phyloP scores from a whole-genome alignment of 1,139 yeast species.

The Saccharomyces hybrid region DNA sequence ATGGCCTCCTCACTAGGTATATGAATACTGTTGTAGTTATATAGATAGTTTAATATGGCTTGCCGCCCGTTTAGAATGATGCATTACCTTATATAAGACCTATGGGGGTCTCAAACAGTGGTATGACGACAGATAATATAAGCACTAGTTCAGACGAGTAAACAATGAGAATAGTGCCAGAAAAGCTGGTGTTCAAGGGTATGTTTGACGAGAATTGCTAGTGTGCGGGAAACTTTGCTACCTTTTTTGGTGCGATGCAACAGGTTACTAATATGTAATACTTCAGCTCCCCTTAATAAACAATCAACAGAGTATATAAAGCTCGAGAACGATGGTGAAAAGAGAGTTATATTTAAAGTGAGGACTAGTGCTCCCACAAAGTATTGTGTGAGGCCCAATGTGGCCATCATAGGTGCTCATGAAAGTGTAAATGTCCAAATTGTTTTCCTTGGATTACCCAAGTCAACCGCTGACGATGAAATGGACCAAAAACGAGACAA shows the following conservation, averaged over 20 bases:
- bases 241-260: background rate
- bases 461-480: constrained; percentile 55
- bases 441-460: constrained; percentile 71
- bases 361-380: constrained; percentile 96
- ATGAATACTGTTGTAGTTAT: background rate
- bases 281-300: constrained; percentile 53
- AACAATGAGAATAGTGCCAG: background rate
- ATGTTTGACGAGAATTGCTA: background rate
- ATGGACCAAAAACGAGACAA: constrained; percentile 73
- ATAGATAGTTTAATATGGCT: background rate
- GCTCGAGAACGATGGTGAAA: constrained; percentile 53
- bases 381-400: constrained; percentile 93
- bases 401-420: constrained; percentile 73
- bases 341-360: constrained; percentile 77
- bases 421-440: constrained; percentile 62
- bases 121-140: background rate
- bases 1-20: background rate
- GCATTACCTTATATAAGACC: background rate
- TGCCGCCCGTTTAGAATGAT: background rate
- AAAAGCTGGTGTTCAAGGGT: background rate
- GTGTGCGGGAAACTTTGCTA: background rate
- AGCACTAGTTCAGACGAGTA: background rate
- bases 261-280: constrained; percentile 2
- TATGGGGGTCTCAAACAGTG: background rate
- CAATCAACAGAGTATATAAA: constrained; percentile 60